These are phyloP conservation scores for Heliamphora exappendiculata DNA, from an alignment of 148 eudicot genomes.

Conservation along the genomic window DNA sequence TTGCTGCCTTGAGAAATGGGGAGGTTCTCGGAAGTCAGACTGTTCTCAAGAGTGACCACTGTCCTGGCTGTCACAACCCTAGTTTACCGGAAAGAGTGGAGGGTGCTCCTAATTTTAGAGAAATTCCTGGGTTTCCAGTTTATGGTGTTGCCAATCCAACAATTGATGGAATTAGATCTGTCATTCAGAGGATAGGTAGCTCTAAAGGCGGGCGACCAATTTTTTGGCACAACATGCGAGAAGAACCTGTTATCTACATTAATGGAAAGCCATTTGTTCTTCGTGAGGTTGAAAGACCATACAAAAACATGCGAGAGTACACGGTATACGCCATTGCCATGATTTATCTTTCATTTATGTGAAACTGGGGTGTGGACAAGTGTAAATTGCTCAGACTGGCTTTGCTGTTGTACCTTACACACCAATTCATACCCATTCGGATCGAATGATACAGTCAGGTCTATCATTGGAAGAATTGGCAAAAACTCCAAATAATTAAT, in stretches of 20 bases:
- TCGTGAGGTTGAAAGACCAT: slow-evolving; percentile 98
- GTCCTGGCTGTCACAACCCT: slow-evolving; percentile 88
- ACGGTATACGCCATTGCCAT: slow-evolving; percentile 41
- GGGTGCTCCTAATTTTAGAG: slow-evolving; percentile 98
- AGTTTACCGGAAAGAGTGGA: slow-evolving; percentile 77
- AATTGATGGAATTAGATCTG: slow-evolving; percentile 79
- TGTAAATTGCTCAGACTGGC: not conserved
- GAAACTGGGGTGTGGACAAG: slow-evolving; percentile 7
- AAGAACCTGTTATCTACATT: slow-evolving; percentile 94
- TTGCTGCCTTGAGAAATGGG: slow-evolving; percentile 79
- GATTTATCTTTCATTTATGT: not conserved
- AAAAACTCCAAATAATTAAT: not conserved
- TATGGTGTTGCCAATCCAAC: slow-evolving; percentile 98
- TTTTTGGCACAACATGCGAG: slow-evolving; percentile 98
- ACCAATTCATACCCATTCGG: not conserved
- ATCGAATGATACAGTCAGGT: not conserved
- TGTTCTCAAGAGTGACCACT: slow-evolving; percentile 89
- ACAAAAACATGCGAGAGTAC: slow-evolving; percentile 92
- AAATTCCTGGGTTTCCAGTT: slow-evolving; percentile 88
- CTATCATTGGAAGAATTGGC: not conserved
- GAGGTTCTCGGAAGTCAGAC: slow-evolving; percentile 96
- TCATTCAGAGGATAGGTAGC: slow-evolving; percentile 73
- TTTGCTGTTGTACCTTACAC: not conserved
- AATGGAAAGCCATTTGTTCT: slow-evolving; percentile 96
- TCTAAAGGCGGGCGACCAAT: slow-evolving; percentile 66